Base-by-base conservation (phyloP, 1,139 yeast species). In the Meyerozyma athensensis region DNA sequence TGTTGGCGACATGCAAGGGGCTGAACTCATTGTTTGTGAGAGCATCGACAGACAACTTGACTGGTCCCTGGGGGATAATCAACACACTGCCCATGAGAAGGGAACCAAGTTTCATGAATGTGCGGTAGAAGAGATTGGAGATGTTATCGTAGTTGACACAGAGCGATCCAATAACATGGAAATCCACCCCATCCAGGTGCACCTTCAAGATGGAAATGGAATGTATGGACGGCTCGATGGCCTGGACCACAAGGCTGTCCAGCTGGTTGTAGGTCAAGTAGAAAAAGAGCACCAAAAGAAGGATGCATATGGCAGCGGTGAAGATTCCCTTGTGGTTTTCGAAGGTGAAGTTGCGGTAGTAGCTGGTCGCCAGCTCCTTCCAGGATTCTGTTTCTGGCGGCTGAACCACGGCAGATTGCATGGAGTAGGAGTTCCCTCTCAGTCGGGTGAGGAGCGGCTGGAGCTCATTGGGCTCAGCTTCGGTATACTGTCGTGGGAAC, bases 81-180 rank as follows among this genome's bases (percentile, higher is more conserved):
- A 49, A 44, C 2, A 64, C 46, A 2, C 51, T 43, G 0, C 68
- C 66, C 8, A 59, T 30, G 4, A 54, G 20, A 2, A 48, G 30
- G 1, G 61, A 54, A 1, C 53, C 52, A 3, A 50, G 23, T 31
- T 53, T 52, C 21, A 60, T 38, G 5, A 56, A 41, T 24, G 42
- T 43, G 14, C 56, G 44, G 36, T 59, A 56, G 18, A 59, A 17
- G 7, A 39, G 22, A 32, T 54, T 58, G 24, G 40, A 17, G 20
- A 62, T 48, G 4, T 46, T 39, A 34, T 52, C 50, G 42, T 63
- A 65, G 43, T 62, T 46, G n/a, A 61, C 43, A 7, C 45, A 41
- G 3, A 63, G 39, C 1, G 52, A 36, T 0, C 63, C 68, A 2
- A 43, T 38, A 5, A 63, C 52, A 36, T 54, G 61, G 18, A 54